Conservation (phyloP, 495 filamentous ascomycete species). For the Collariella sp. region DNA sequence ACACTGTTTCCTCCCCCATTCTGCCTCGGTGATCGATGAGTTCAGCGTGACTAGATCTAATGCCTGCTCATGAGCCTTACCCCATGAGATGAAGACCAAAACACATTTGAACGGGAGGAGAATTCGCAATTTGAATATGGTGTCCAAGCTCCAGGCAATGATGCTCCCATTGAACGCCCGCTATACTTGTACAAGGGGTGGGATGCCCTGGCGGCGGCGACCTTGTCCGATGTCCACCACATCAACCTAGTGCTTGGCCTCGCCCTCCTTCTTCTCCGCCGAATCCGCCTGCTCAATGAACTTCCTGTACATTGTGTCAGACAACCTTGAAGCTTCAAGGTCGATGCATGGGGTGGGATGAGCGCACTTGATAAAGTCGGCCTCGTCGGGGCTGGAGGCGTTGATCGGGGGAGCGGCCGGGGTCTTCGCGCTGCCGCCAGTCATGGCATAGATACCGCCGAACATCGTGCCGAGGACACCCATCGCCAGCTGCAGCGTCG, state of each 20-base stretch:
- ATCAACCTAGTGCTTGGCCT: slow-evolving; percentile 14
- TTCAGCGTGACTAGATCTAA: too few species aligned
- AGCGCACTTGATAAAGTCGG: slow-evolving; percentile 91
- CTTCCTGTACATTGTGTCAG: slow-evolving; percentile 50
- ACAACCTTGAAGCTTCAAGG: background rate
- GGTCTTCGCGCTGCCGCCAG: slow-evolving; percentile 56
- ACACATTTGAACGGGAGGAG: background rate
- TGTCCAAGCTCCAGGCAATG: slow-evolving; percentile 3
- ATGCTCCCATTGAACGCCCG: slow-evolving; percentile 15
- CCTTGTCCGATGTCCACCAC: background rate
- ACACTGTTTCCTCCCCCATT: too few species aligned
- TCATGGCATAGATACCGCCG: slow-evolving; percentile 45
- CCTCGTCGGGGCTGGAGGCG: slow-evolving; percentile 83
- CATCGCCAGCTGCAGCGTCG: slow-evolving; percentile 67
- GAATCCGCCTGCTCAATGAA: slow-evolving; percentile 66
- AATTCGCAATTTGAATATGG: too few species aligned
- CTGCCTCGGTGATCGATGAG: too few species aligned
- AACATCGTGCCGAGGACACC: slow-evolving; percentile 61
- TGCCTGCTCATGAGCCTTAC: too few species aligned
- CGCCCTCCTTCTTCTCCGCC: slow-evolving; percentile 51
- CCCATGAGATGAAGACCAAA: too few species aligned
- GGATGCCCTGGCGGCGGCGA: slow-evolving; percentile 1
- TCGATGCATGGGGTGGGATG: background rate
- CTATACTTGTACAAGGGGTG: slow-evolving; percentile 24
- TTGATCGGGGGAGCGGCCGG: slow-evolving; percentile 66